A percentile compares a stretch with the other conserved stretches of the same genome.
These are phyloP conservation scores for Leavenworthia alabamica DNA, from an alignment of 345 rosid genomes.

Conservation along the genomic window DNA sequence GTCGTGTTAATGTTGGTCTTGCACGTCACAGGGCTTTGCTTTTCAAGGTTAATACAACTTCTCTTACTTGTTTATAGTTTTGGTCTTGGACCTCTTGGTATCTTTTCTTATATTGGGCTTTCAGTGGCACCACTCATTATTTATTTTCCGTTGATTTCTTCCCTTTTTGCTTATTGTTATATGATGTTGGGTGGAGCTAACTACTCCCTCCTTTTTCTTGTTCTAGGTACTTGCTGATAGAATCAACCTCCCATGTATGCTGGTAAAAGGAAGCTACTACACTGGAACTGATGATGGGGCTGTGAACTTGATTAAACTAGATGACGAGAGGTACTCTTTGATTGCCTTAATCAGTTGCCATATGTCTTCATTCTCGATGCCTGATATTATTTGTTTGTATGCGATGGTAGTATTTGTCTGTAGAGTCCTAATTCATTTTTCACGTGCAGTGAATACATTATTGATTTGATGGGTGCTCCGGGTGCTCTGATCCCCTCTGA, in stretches of 20 bases:
- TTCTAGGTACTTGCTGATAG: conserved; percentile 82
- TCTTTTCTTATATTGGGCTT: background rate
- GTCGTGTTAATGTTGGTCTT: conserved; percentile 77
- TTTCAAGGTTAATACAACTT: conserved; percentile 59
- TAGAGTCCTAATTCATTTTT: conserved; percentile 19
- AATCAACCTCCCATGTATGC: conserved; percentile 82
- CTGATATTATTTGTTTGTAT: conserved; percentile 18
- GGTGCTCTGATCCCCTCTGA: conserved; percentile 85
- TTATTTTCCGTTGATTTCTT: background rate
- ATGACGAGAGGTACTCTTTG: conserved; percentile 55
- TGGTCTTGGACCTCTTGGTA: background rate
- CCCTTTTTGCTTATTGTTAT: conserved; percentile 4
- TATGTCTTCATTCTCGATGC: conserved; percentile 4
- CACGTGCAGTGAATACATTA: conserved; percentile 75
- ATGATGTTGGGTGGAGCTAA: conserved; percentile 24
- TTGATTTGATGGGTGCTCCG: conserved; percentile 98
- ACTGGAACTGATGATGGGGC: conserved; percentile 99
- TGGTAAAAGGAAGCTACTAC: conserved; percentile 92
- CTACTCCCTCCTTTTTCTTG: conserved; percentile 17
- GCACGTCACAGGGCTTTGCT: conserved; percentile 96
- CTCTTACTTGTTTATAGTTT: conserved; percentile 1
- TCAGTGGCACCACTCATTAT: background rate
- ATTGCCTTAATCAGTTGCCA: background rate
- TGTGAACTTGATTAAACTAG: conserved; percentile 69
- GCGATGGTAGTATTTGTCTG: conserved; percentile 19